Conservation (phyloP, 768 basidiomycete species). For the Chalciporus piperatus region DNA sequence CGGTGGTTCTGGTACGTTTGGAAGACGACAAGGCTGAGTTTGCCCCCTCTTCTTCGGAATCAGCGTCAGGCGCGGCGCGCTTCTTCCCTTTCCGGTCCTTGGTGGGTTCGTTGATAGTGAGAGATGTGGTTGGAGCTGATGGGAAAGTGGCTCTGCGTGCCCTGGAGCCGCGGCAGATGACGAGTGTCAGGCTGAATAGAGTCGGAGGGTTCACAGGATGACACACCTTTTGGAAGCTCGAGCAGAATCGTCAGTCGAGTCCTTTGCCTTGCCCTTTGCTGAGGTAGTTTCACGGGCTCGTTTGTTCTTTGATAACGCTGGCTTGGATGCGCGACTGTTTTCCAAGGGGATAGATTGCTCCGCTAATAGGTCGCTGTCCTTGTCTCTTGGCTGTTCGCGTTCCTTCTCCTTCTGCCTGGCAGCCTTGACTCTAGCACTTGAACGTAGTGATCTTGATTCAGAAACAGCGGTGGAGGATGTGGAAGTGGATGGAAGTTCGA, state of each 20-base stretch:
- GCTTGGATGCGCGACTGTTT: conserved; percentile 42
- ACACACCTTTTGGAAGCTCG: conserved; percentile 64
- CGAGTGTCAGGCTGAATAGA: conserved; percentile 24
- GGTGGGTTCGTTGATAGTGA: conserved; percentile 72
- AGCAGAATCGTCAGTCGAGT: conserved; percentile 49
- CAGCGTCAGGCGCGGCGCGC: conserved; percentile 72
- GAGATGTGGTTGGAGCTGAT: conserved; percentile 39
- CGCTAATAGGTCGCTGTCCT: conserved; percentile 47
- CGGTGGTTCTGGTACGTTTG: conserved; percentile 61
- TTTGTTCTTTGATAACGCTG: conserved; percentile 41
- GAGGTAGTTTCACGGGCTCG: conserved; percentile 50
- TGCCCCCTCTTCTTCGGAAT: conserved; percentile 63
- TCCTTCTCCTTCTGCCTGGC: conserved; percentile 66
- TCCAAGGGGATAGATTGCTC: conserved; percentile 40
- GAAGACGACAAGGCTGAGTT: conserved; percentile 46
- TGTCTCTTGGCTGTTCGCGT: conserved; percentile 52
- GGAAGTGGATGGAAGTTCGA: conserved; percentile 35
- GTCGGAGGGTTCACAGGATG: conserved; percentile 30
- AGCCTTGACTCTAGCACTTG: conserved; percentile 73
- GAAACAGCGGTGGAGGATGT: conserved; percentile 33
- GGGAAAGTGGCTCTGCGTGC: conserved; percentile 56
- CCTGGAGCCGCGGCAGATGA: conserved; percentile 41
- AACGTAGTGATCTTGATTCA: conserved; percentile 62
- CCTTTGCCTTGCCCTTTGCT: conserved; percentile 65
- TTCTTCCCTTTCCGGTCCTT: conserved; percentile 90